Percentiles rank a stretch among this genome's conserved stretches.
These are phyloP conservation scores for Pseudogymnoascus sp. DNA, from an alignment of 2,329 filamentous ascomycete species.

Conservation along the genomic window DNA sequence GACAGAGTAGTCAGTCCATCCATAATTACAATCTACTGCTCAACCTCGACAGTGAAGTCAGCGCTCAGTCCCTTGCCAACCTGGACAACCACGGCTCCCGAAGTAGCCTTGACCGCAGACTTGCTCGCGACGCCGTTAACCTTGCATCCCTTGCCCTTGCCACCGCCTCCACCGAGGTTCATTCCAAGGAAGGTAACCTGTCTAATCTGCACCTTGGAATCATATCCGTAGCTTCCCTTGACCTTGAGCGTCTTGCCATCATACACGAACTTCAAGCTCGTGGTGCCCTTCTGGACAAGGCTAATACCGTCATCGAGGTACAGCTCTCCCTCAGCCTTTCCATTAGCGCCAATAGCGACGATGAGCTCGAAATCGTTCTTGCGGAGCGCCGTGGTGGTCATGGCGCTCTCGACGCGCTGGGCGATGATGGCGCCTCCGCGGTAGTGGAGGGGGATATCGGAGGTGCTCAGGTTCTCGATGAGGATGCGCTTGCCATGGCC, in stretches of 20 bases:
- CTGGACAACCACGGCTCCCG: constrained; percentile 12
- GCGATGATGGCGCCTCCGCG: constrained; percentile 58
- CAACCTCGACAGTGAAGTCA: constrained; percentile 14
- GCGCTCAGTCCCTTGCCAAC: constrained; percentile 13
- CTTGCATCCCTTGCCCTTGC: constrained; percentile 11
- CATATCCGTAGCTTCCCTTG: constrained; percentile 44
- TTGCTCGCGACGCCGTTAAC: neutral
- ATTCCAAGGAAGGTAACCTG: constrained; percentile 43
- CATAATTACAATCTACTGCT: neutral
- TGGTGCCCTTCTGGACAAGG: constrained; percentile 48
- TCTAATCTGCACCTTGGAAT: constrained; percentile 34
- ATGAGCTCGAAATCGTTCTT: constrained; percentile 61
- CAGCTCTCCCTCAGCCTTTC: constrained; percentile 55
- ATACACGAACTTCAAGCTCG: constrained; percentile 52
- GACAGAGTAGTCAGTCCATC: neutral
- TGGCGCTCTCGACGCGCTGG: constrained; percentile 43
- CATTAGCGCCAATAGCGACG: constrained; percentile 54
- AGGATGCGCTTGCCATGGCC: constrained; percentile 34
- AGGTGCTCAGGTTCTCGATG: constrained; percentile 32
- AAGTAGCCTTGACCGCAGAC: neutral
- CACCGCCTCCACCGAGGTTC: constrained; percentile 5
- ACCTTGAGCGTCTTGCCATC: constrained; percentile 41
- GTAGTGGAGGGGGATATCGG: constrained; percentile 58
- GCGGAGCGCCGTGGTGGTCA: constrained; percentile 56
- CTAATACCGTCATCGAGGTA: constrained; percentile 74